Base-by-base conservation (phyloP, 805 yeast species). In the Lipomyces orientalis region DNA sequence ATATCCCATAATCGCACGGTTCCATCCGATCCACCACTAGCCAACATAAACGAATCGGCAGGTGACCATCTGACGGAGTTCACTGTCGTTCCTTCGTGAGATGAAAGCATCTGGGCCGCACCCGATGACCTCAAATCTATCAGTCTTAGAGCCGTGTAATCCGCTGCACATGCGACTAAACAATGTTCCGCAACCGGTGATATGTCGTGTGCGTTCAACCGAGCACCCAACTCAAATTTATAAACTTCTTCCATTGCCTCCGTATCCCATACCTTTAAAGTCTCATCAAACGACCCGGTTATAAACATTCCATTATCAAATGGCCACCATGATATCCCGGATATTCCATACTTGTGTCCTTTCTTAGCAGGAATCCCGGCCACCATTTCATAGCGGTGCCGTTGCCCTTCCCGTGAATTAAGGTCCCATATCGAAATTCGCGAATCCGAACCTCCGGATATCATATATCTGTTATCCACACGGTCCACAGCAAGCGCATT, bases 291-390 rank as follows among this genome's bases (percentile, higher is more conserved):
- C 0, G 97, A 91, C 0, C 92, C 87, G 2, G 92, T 85, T 22
- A 92, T 82, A 79, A 92, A 93, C 88, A 93, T 83, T 0, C 97
- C 97, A 43, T 88, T 86, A 77, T 93, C 98, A 57, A 81, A 80
- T 0, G 95, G 93, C 94, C 97, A 94, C 16, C 85, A 79, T 0
- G 97, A 90, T 0, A 93, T 82, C 0, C 97, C 97, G 75, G 96
- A 89, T 0, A 93, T 82, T 0, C 97, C 97, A 76, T 83, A 91
- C 22, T 79, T 76, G 75, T 93, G 98, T 0, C 83, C 85, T 34
- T 55, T 31, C 39, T 65, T 64, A 33, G 70, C 55, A 10, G 54
- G 51, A 4, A 64, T 62, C 59, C 60, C 19, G 14, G 60, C 63
- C 39, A 73, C 75, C 72, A 72, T 74, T 3, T 46, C 66, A 62